A percentile compares a stretch with the other conserved stretches of the same genome.
These are phyloP conservation scores for Gentiana straminea DNA, from an alignment of 257 asterid genomes.

Conservation along the genomic window DNA sequence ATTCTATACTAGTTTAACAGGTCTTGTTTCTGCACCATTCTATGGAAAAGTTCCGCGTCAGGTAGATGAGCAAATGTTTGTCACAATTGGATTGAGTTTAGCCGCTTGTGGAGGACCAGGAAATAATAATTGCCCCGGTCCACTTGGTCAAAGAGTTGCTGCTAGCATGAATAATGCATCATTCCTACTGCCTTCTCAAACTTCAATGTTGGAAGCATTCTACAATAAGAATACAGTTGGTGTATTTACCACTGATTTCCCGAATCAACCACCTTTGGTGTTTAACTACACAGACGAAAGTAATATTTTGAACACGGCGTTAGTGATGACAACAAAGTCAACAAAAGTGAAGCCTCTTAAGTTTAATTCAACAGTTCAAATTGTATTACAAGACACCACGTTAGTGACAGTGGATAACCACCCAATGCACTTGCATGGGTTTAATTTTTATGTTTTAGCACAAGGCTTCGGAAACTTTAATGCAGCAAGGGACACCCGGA, in stretches of 20 bases:
- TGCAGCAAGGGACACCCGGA: neutral
- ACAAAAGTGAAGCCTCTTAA: conserved; percentile 3
- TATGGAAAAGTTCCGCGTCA: neutral
- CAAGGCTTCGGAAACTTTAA: conserved; percentile 1
- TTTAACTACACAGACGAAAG: neutral
- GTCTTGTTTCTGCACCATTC: neutral
- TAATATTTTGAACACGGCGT: neutral
- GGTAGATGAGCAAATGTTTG: conserved; percentile 7
- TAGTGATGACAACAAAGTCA: neutral
- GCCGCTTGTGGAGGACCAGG: neutral
- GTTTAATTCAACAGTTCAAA: conserved; percentile 1
- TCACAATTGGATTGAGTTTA: conserved; percentile 6
- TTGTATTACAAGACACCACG: conserved; percentile 2
- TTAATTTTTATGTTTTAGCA: neutral
- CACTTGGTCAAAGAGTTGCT: no score
- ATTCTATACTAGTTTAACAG: neutral
- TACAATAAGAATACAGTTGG: neutral
- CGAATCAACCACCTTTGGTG: neutral
- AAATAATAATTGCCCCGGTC: no score
- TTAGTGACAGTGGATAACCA: neutral
- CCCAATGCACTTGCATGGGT: conserved; percentile 5
- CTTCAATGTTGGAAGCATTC: neutral
- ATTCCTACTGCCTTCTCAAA: neutral
- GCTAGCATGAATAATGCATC: conserved; percentile 3
- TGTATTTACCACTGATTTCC: conserved; percentile 1